Base-by-base conservation (phyloP, 305 asterid genomes). In the Rubia peregrina region DNA sequence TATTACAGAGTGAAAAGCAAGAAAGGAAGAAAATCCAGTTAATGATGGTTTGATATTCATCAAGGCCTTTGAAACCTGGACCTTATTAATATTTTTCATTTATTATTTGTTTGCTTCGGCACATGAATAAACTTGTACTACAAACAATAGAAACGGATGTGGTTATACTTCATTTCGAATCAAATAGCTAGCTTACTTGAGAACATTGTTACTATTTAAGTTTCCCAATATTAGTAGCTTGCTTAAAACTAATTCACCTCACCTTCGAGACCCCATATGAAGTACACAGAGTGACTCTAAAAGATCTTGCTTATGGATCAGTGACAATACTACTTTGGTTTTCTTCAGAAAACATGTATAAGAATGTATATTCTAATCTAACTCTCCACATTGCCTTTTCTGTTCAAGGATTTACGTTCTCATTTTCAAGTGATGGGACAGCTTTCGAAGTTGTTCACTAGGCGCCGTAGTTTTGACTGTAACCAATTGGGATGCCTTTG, bases 361-460 rank as follows among this genome's bases (percentile, higher is more conserved):
- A 17, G 9, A 16, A 51, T 51, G 57, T 74, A 68, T 76, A 76
- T 74, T 76, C 76, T 77, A 65, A 68, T 75, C 84, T 78, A 56
- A 9, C 9, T 76, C 69, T 65, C 74, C 78, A 84, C 81, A 80
- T 22, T 61, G 71, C 83, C 36, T 70, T 74, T 75, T 80, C 84
- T 38, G 79, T 70, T 78, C 79, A 81, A 63, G 83, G 77, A 73
- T 83, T 81, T 79, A 82, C 82, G 78, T 78, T 89, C 70, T 89
- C 90, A 65, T 85, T 85, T 82, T 82, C 90, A 46, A 75, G 75
- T 46, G 75, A 72, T 61, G 75, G 69, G 17, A 48, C 55, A 16
- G 21, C 57, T 61, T 75, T 67, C 71, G 74, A 75, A 40, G 69
- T 16, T 46, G 73, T 60, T 75, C 84, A 81, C 68, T 79, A 76